A percentile compares a stretch with the other conserved stretches of the same genome.
Evolutionary conservation across 805 yeast species (phyloP).

Genomic region (Ogataea pignaliae): DNA sequence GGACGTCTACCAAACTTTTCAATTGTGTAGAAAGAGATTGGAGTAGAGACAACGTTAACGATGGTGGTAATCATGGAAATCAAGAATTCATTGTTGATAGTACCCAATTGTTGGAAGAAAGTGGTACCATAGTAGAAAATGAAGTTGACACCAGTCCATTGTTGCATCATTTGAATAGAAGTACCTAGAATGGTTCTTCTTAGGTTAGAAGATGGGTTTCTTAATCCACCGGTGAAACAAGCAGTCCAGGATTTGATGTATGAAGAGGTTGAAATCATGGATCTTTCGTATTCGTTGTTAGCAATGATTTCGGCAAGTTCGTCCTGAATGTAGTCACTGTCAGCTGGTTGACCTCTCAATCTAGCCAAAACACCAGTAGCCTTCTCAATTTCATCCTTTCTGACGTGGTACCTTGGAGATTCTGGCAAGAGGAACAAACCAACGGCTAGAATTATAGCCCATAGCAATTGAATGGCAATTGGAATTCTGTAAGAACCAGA

Average conservation of each 20-base stretch:
- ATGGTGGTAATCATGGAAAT: slow-evolving; percentile 50
- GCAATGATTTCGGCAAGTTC: slow-evolving; percentile 50
- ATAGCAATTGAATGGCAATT: slow-evolving; percentile 63
- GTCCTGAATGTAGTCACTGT: slow-evolving; percentile 42
- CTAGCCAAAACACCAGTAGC: slow-evolving; percentile 54
- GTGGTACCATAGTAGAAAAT: slow-evolving; percentile 72
- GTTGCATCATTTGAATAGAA: slow-evolving; percentile 53
- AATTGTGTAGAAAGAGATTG: slow-evolving; percentile 50
- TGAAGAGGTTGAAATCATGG: slow-evolving; percentile 31
- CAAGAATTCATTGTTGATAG: slow-evolving; percentile 42
- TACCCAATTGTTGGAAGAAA: slow-evolving; percentile 53
- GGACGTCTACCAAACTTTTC: slow-evolving; percentile 59
- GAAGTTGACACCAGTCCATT: slow-evolving; percentile 74
- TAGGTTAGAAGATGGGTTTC: slow-evolving; percentile 33
- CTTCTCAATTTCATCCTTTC: slow-evolving; percentile 48
- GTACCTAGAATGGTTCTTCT: slow-evolving; percentile 43
- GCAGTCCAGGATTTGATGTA: slow-evolving; percentile 37
- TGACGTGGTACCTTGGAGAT: slow-evolving; percentile 67
- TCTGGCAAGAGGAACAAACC: slow-evolving; percentile 73
- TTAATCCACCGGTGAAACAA: slow-evolving; percentile 40
- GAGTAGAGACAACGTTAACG: slow-evolving; percentile 48
- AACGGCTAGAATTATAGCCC: slow-evolving; percentile 57
- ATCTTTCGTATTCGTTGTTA: slow-evolving; percentile 42
- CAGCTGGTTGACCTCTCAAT: slow-evolving; percentile 48
- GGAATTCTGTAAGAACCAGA: slow-evolving; percentile 71